phyloP scores from a whole-genome alignment of 441 rosid species.

The Populus hybrid region DNA sequence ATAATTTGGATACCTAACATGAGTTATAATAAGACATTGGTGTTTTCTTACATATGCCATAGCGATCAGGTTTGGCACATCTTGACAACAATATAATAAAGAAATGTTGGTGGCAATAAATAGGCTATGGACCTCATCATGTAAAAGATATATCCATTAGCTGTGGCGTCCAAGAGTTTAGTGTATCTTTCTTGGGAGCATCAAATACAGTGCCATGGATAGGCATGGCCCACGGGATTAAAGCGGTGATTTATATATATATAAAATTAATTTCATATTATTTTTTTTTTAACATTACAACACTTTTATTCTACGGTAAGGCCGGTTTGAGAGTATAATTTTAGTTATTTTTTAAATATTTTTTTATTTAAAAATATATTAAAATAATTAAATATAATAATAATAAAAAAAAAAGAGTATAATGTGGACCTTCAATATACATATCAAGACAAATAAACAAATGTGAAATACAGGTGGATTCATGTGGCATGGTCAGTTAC shows the following conservation, averaged over 20 bases:
- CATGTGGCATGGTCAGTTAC: slow-evolving; percentile 39
- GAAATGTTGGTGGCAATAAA: slow-evolving; percentile 1
- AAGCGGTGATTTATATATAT: too few species aligned
- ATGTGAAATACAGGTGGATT: slow-evolving; percentile 29
- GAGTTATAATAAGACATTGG: too few species aligned
- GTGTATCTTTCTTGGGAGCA: slow-evolving; percentile 31
- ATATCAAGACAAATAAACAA: neutral
- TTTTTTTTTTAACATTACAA: too few species aligned
- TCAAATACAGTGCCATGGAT: slow-evolving; percentile 16
- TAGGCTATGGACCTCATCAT: neutral
- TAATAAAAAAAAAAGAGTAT: too few species aligned
- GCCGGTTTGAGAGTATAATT: too few species aligned
- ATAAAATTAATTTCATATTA: too few species aligned
- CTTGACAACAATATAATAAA: neutral
- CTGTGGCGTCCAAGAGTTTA: slow-evolving; percentile 13
- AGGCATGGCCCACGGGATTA: slow-evolving; percentile 20
- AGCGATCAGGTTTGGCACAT: neutral
- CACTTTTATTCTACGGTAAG: too few species aligned
- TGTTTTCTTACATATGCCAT: neutral
- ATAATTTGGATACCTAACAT: too few species aligned
- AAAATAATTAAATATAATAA: too few species aligned
- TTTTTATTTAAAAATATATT: too few species aligned
- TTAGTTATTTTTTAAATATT: too few species aligned
- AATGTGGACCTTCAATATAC: too few species aligned
- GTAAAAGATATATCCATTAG: neutral